phyloP scores from a whole-genome alignment of 2,329 filamentous ascomycete genomes.

The Xylariaceae sp. region DNA sequence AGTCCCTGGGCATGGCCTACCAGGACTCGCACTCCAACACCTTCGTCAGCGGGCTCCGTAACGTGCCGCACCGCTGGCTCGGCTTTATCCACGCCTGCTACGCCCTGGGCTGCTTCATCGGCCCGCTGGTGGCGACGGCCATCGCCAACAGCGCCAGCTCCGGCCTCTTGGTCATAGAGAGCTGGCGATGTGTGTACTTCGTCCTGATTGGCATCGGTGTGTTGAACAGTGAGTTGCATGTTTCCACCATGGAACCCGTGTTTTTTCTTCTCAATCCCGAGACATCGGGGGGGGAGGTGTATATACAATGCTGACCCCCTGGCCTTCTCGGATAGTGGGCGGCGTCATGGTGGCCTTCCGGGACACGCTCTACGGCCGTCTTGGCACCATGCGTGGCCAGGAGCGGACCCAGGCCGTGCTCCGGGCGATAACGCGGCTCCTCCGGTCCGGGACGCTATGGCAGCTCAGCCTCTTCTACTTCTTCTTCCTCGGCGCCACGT shows the following conservation, averaged over 20 bases:
- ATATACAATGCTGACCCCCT: too few relatives aligned
- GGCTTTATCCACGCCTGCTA: constrained; percentile 60
- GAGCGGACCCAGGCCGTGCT: constrained; percentile 29
- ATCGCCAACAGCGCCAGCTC: constrained; percentile 32
- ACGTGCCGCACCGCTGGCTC: constrained; percentile 49
- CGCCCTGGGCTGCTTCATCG: constrained; percentile 46
- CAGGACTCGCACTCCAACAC: constrained; percentile 59
- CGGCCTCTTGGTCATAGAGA: constrained; percentile 15
- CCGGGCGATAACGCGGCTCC: constrained; percentile 35
- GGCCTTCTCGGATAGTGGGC: too few relatives aligned
- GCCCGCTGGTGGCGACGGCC: constrained; percentile 45
- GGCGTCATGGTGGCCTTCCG: constrained; percentile 42
- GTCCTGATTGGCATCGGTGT: constrained; percentile 46
- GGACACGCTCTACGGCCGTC: constrained; percentile 32
- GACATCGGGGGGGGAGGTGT: too few relatives aligned
- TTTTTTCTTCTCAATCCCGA: too few relatives aligned
- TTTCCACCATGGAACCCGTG: too few relatives aligned
- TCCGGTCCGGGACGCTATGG: constrained; percentile 44
- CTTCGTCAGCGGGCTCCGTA: constrained; percentile 44
- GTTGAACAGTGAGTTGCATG: too few relatives aligned
- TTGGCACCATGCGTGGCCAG: constrained; percentile 3
- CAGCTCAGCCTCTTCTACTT: constrained; percentile 56
- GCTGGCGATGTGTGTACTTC: constrained; percentile 50
- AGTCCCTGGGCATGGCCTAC: constrained; percentile 52
- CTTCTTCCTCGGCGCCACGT: constrained; percentile 48